These are phyloP conservation scores for Linum lewisii DNA, from an alignment of 345 rosid species.

Conservation along the genomic window DNA sequence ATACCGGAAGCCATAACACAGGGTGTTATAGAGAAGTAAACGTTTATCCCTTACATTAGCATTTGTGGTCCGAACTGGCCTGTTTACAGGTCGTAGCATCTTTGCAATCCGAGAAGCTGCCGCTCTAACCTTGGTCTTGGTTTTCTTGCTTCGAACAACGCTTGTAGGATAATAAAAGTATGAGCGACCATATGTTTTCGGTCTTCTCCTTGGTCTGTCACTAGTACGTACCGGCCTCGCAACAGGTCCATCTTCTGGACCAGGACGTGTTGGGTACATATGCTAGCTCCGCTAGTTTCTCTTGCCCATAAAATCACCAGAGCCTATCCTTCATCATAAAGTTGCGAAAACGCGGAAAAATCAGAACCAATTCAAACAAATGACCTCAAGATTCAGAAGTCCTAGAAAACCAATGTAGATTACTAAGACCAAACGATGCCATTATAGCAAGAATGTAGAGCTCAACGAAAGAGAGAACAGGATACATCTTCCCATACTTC, in stretches of 20 bases:
- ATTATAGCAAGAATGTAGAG: background rate
- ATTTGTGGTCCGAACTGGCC: slow-evolving; percentile 41
- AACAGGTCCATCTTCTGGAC: slow-evolving; percentile 80
- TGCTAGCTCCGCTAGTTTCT: slow-evolving; percentile 29
- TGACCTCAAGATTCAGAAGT: slow-evolving; percentile 8
- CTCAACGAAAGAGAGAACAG: background rate
- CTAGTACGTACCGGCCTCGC: slow-evolving; percentile 84
- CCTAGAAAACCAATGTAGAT: background rate
- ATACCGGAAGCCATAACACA: no score
- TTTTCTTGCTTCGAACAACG: slow-evolving; percentile 49
- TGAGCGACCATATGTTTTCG: slow-evolving; percentile 51
- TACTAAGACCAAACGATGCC: no score
- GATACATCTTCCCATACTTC: background rate
- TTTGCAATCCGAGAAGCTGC: slow-evolving; percentile 92
- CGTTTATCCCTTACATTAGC: slow-evolving; percentile 36
- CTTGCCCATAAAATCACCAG: slow-evolving; percentile 39
- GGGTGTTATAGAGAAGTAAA: background rate
- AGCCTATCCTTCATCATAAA: slow-evolving; percentile 9
- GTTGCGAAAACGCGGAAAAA: background rate
- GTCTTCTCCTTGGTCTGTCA: slow-evolving; percentile 88
- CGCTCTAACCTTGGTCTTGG: slow-evolving; percentile 76
- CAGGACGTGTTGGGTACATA: slow-evolving; percentile 80
- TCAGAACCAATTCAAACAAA: background rate
- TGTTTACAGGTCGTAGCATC: slow-evolving; percentile 61
- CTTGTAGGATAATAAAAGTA: slow-evolving; percentile 58